Percentiles rank a stretch among this genome's conserved stretches.
phyloP scores from a whole-genome alignment of 2,329 filamentous ascomycete genomes.

The Calonectria crousiana region DNA sequence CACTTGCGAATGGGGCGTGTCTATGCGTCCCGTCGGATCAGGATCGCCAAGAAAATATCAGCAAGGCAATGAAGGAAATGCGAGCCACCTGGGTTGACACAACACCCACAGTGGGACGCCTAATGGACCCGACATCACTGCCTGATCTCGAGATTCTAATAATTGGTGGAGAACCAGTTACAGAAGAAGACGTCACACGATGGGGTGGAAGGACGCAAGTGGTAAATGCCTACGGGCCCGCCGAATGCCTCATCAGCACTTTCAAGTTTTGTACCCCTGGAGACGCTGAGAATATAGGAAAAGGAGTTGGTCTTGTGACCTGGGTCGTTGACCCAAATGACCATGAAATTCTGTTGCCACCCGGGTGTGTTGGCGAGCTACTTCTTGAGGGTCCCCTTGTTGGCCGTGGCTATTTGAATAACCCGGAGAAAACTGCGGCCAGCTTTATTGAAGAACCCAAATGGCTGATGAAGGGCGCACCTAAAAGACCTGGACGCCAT shows the following conservation, averaged over 20 bases:
- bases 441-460: not conserved
- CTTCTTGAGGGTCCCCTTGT: conserved; percentile 15
- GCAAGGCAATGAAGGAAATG: not conserved
- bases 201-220: conserved; percentile 29
- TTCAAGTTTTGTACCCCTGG: not conserved
- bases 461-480: not conserved
- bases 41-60: not conserved
- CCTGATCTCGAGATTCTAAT: not conserved
- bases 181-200: not conserved
- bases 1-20: conserved; percentile 26
- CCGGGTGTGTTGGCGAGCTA: conserved; percentile 18
- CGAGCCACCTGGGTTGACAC: not conserved
- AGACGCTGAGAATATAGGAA: not conserved
- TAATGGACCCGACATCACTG: not conserved
- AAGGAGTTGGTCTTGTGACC: not conserved
- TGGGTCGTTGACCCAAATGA: conserved; percentile 23
- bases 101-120: not conserved
- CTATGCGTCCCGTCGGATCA: conserved; percentile 23
- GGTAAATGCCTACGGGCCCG: conserved; percentile 35
- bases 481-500: not conserved
- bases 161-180: not conserved
- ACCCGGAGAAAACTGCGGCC: not conserved
- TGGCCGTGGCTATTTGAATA: conserved; percentile 5
- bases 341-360: conserved; percentile 8
- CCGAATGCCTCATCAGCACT: conserved; percentile 17